Evolutionary conservation across 495 filamentous ascomycete genomes (phyloP), one percentile per base, ranked within the genome.

Genomic region (Aspergillus baeticus): DNA sequence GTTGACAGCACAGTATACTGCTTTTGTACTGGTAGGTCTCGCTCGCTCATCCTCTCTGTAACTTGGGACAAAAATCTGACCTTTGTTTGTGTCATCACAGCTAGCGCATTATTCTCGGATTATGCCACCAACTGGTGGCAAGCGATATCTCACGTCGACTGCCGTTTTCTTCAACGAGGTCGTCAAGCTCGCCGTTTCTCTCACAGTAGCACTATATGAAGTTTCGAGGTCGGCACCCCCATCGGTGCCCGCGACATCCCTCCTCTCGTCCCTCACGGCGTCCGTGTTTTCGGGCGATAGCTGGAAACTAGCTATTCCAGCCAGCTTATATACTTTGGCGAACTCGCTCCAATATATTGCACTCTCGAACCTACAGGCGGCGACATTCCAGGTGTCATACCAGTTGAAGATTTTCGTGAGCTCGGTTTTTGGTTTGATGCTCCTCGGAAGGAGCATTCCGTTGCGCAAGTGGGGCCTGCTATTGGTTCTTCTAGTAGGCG

Each of bases 151-250:
- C 58, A 85, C 93, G 23, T 97, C 92, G 14, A 97, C 94, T 22
- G 93, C 94, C 13, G 93, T 98, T 17, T 89, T 98, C 65, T 75
- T 97, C 38, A 96, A 92, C 66, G 94, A 98, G 73, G 82, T 96
- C 46, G 80, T 96, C 59, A 98, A 98, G 73, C 80, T 98, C 29
- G 81, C 85, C 14, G 83, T 97, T 56, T 92, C 87, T 63, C 72
- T 96, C 18, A 92, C 87, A 41, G 87, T 97, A 64, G 87, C 91
- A 3, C 79, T 96, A 50, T 91, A 91, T 77, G 92, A 97, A 63
- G 88, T 89, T 47, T 90, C 90, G 26, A 80, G 82, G 63, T 85
- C 83, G 31, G 77, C 88, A 15, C 84, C 89, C 10, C 84, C 90
- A 5, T 85, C 87, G 6, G 87, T 90, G 45, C 87, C 93, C 8